Percentiles rank a stretch among this genome's conserved stretches.
phyloP scores from a whole-genome alignment of 192 early-diverging fungal genomes.

The Jimgerdemannia lactiflua region DNA sequence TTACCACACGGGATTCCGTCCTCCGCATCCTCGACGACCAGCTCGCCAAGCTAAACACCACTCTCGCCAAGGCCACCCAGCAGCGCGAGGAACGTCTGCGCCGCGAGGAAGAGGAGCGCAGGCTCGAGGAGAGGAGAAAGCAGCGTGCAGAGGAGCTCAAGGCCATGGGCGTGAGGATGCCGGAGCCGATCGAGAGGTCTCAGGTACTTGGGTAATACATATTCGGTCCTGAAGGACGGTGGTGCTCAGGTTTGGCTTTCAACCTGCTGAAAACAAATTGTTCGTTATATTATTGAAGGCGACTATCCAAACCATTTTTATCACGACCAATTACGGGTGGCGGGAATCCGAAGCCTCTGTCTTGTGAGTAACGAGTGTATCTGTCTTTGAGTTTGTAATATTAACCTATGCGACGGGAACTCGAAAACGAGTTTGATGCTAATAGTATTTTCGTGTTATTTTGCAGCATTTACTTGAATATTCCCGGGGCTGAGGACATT shows the following conservation, averaged over 20 bases:
- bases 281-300: conserved; percentile 7
- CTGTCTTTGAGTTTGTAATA: too few species aligned
- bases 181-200: conserved; percentile 10
- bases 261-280: neutral
- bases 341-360: conserved; percentile 14
- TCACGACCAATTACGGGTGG: conserved; percentile 17
- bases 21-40: too few species aligned
- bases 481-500: conserved; percentile 4
- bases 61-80: too few species aligned
- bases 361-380: conserved; percentile 1
- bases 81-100: conserved; percentile 1
- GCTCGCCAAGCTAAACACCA: too few species aligned
- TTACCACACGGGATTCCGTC: too few species aligned
- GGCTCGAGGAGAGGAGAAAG: conserved; percentile 6
- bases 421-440: too few species aligned
- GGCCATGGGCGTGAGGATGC: conserved; percentile 12
- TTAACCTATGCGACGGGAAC: too few species aligned
- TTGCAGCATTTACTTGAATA: conserved; percentile 10
- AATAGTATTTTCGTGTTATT: too few species aligned
- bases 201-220: conserved; percentile 1
- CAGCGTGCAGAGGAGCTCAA: conserved; percentile 3
- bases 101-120: conserved; percentile 4
- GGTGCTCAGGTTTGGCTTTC: neutral
- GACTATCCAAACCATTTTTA: conserved; percentile 10
- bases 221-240: too few species aligned